A percentile compares a stretch with the other conserved stretches of the same genome.
These are phyloP conservation scores for Saccharomycopsis phalli DNA, from an alignment of 1,139 yeast genomes.

Conservation along the genomic window DNA sequence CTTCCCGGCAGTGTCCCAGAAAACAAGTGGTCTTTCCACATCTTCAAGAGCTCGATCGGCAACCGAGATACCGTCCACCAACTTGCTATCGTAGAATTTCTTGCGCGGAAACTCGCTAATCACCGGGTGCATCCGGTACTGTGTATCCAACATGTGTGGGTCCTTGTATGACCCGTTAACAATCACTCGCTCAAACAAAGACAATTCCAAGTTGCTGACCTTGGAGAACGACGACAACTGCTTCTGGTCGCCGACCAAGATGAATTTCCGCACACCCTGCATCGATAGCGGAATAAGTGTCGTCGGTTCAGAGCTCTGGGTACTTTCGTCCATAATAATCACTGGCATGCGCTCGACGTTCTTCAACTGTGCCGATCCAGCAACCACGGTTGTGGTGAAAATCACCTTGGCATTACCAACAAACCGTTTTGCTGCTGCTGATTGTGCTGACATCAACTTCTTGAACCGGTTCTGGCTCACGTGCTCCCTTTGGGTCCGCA, in stretches of 20 bases:
- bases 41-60: constrained; percentile 37
- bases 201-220: constrained; percentile 49
- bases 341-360: constrained; percentile 50
- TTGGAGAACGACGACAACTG: constrained; percentile 56
- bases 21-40: constrained; percentile 41
- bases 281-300: constrained; percentile 62
- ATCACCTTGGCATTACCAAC: constrained; percentile 61
- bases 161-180: constrained; percentile 46
- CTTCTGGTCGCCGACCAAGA: constrained; percentile 66
- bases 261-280: constrained; percentile 57
- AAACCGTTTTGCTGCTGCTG: constrained; percentile 38
- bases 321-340: constrained; percentile 63
- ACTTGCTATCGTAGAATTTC: constrained; percentile 43
- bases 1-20: constrained; percentile 42
- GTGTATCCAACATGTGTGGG: constrained; percentile 63
- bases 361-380: constrained; percentile 58
- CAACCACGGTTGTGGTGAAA: constrained; percentile 63
- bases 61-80: constrained; percentile 52
- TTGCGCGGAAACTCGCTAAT: constrained; percentile 59
- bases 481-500: constrained; percentile 33
- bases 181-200: constrained; percentile 51
- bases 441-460: constrained; percentile 38
- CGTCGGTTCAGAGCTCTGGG: constrained; percentile 65
- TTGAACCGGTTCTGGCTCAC: constrained; percentile 39
- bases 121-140: constrained; percentile 65